Evolutionary conservation across 306 rosid species (phyloP), one percentile per base, ranked within the genome.

Genomic region (Vicia sativa): DNA sequence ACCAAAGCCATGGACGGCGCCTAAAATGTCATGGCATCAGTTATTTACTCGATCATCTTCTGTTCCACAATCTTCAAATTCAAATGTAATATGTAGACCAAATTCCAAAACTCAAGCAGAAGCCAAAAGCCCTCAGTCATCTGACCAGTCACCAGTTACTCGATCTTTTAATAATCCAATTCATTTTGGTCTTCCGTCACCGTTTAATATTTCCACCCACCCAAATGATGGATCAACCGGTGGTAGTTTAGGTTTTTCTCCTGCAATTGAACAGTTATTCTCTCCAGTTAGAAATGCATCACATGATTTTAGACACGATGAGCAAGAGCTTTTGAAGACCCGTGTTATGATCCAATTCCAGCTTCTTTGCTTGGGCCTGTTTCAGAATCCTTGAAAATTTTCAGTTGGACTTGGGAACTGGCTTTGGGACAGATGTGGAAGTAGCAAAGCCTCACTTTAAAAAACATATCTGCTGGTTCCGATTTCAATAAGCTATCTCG

Each of bases 381-480:
- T 81, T 95, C 97, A 21, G 97, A 90, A 84, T 95, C 97, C 96
- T 95, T 54, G 88, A 90, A 71, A 84, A 93, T 82, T 93, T 93
- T 81, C 97, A 89, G 74, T 76, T 82, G 70, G 96, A 93, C 77
- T 45, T 83, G 73, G 96, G 95, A 52, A 70, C 80, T 55, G 77
- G 89, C 72, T 88, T 82, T 79, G 81, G 76, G 71, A 58, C 67
- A 50, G 96, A 84, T 67, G 72, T 62, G 64, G 89, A 82, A 70
- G 64, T 78, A 65, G 81, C 79, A 58, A 83, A 77, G 78, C 86
- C 89, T 57, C 83, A 77, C 79, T 23, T 74, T 87, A 35, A 87
- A 87, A 76, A 84, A 76, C 62, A 63, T 74, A 68, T 70, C 89
- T 76, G 80, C 85, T 71, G 74, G 83, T 70, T 78, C 87, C 63